Evolutionary conservation across 352 stramenopile species (phyloP).

Genomic region (Pythium insidiosum): DNA sequence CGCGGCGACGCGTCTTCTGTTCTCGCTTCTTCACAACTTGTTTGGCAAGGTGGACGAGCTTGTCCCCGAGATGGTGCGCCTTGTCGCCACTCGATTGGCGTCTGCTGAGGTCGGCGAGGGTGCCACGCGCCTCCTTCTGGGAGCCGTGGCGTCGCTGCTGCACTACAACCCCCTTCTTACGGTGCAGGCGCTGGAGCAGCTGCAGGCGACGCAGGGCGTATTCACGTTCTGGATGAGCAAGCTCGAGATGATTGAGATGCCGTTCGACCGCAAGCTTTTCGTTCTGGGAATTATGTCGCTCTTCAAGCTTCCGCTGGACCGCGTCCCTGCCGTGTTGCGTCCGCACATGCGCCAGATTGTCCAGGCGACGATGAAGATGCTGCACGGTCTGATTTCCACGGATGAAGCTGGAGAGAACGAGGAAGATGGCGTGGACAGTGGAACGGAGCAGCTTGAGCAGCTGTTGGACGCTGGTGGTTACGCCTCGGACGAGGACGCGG

Average conservation of each 20-base stretch:
- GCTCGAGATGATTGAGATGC: conserved; percentile 71
- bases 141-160: conserved; percentile 87
- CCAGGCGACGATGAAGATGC: conserved; percentile 83
- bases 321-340: conserved; percentile 69
- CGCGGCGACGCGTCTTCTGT: conserved; percentile 62
- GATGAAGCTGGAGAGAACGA: conserved; percentile 55
- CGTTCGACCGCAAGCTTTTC: conserved; percentile 89
- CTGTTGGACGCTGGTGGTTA: conserved; percentile 90
- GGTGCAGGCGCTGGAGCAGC: conserved; percentile 80
- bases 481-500: conserved; percentile 79
- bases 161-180: conserved; percentile 93
- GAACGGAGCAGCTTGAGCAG: conserved; percentile 67
- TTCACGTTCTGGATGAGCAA: conserved; percentile 91
- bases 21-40: conserved; percentile 79
- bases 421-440: conserved; percentile 33
- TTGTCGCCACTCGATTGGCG: conserved; percentile 49
- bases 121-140: conserved; percentile 78
- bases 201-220: conserved; percentile 84
- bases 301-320: conserved; percentile 79
- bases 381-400: conserved; percentile 44
- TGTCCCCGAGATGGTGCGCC: conserved; percentile 62
- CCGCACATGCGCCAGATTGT: conserved; percentile 88
- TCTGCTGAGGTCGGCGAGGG: conserved; percentile 50
- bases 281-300: conserved; percentile 90
- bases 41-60: conserved; percentile 77